A percentile compares a stretch with the other conserved stretches of the same genome.
Evolutionary conservation across 1,139 yeast genomes (phyloP).

Genomic region (Blastobotrys illinoisensis): DNA sequence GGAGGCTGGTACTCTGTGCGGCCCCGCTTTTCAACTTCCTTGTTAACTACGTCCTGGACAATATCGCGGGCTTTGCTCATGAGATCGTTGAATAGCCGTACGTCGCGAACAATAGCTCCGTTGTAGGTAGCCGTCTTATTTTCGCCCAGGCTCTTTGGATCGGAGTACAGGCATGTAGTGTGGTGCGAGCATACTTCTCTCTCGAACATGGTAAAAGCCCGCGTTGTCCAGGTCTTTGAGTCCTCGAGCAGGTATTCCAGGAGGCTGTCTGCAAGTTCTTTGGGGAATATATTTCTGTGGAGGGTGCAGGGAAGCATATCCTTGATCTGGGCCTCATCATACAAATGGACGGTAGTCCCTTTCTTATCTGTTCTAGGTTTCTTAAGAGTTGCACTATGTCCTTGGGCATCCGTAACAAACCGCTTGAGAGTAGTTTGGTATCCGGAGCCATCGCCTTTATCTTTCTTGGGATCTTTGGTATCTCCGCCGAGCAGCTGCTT

Average conservation of each 20-base stretch:
- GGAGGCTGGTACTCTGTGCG: conserved; percentile 32
- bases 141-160: conserved; percentile 27
- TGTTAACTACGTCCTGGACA: conserved; percentile 43
- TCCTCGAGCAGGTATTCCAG: conserved; percentile 40
- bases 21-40: conserved; percentile 32
- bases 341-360: conserved; percentile 23
- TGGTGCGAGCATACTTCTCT: conserved; percentile 54
- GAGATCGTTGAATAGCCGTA: conserved; percentile 35
- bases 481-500: conserved; percentile 22
- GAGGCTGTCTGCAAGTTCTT: conserved; percentile 42
- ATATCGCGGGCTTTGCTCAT: conserved; percentile 39
- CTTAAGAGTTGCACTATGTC: not conserved
- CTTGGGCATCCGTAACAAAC: conserved; percentile 9
- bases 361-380: conserved; percentile 9
- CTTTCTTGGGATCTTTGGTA: not conserved
- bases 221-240: conserved; percentile 37
- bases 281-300: conserved; percentile 48
- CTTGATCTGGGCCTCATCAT: conserved; percentile 35
- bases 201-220: conserved; percentile 52
- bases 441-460: not conserved
- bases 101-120: conserved; percentile 31
- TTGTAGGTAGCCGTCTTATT: conserved; percentile 36
- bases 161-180: conserved; percentile 38
- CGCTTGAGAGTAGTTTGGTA: conserved; percentile 22
- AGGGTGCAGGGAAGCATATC: conserved; percentile 43